Base-by-base conservation (phyloP, 257 asterid genomes). In the Solanum raphanifolium region DNA sequence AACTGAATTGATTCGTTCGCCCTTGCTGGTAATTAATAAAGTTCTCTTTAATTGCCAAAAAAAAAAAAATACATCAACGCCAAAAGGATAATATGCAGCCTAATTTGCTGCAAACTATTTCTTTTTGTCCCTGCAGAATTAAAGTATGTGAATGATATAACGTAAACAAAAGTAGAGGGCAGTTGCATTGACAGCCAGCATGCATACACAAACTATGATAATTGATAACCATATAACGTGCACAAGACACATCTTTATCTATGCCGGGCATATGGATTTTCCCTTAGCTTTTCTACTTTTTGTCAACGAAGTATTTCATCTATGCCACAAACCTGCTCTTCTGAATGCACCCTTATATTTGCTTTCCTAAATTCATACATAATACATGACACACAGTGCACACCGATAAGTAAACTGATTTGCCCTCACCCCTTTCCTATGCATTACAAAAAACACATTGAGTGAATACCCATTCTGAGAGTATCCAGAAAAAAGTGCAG, bases 81-180 rank as follows among this genome's bases (percentile, higher is more conserved):
- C 60, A 48, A 48, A 52, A 16, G 62, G 62, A 52, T 52, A 16
- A 52, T 16, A 52, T 16, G 62, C 23, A 58, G 99, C 96, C 66
- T 88, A 74, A 82, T 93, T 95, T 81, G 96, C 90, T 38, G 99
- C 98, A 89, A 91, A 85, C 78, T 95, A 94, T 91, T 97, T 97
- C 96, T 31, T 95, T 86, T 92, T 95, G 90, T 97, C 98, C 94
- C 99, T 97, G 93, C 90, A 27, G 52, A 84, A 84, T 72, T 72
- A 32, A 34, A 72, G 11, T 34, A 72, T 32, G 81, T 34, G 0
- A 72, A 18, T 32, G 81, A 72, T 20, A 72, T 13, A 72, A 72
- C 46, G 11, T 32, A 72, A 34, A 34, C 29, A 73, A 34, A 73
- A 68, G 74, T 68, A 68, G 74, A 68, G 74, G 35, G 36, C 35